Conservation (phyloP, 2,329 filamentous ascomycete species). For the Cladosporium velox region DNA sequence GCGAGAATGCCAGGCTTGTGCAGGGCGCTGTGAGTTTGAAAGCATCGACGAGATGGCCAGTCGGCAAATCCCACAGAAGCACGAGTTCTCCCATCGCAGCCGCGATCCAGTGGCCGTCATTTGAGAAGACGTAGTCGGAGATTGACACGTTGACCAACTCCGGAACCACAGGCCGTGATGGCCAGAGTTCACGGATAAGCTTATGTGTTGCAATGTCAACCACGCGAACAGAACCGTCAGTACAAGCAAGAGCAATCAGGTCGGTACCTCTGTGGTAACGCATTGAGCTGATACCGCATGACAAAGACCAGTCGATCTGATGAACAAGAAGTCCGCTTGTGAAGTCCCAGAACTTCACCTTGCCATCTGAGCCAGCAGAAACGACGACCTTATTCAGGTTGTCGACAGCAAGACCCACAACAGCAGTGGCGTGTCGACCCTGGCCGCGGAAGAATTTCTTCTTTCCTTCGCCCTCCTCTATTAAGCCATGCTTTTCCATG, state of each 20-base stretch:
- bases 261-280: slow-evolving; percentile 82
- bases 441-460: slow-evolving; percentile 51
- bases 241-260: slow-evolving; percentile 83
- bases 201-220: slow-evolving; percentile 89
- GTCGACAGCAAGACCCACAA: slow-evolving; percentile 87
- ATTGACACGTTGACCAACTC: slow-evolving; percentile 29
- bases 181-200: slow-evolving; percentile 91
- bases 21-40: slow-evolving; percentile 79
- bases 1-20: slow-evolving; percentile 82
- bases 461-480: slow-evolving; percentile 46
- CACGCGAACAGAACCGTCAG: slow-evolving; percentile 83
- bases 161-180: slow-evolving; percentile 50
- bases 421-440: slow-evolving; percentile 75
- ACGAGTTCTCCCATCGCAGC: slow-evolving; percentile 79
- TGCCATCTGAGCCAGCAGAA: slow-evolving; percentile 86
- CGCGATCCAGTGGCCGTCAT: slow-evolving; percentile 90
- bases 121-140: slow-evolving; percentile 67
- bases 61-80: slow-evolving; percentile 92
- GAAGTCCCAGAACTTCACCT: slow-evolving; percentile 97
- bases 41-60: slow-evolving; percentile 90
- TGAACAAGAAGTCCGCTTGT: slow-evolving; percentile 75
- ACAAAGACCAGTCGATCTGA: slow-evolving; percentile 80
- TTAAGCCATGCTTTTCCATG: slow-evolving; percentile 37
- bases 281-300: slow-evolving; percentile 73
- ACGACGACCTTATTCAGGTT: slow-evolving; percentile 83